A percentile compares a stretch with the other conserved stretches of the same genome.
These are phyloP conservation scores for Symbiodinium pilosum DNA, from an alignment of 73 alveolate genomes.

Conservation along the genomic window DNA sequence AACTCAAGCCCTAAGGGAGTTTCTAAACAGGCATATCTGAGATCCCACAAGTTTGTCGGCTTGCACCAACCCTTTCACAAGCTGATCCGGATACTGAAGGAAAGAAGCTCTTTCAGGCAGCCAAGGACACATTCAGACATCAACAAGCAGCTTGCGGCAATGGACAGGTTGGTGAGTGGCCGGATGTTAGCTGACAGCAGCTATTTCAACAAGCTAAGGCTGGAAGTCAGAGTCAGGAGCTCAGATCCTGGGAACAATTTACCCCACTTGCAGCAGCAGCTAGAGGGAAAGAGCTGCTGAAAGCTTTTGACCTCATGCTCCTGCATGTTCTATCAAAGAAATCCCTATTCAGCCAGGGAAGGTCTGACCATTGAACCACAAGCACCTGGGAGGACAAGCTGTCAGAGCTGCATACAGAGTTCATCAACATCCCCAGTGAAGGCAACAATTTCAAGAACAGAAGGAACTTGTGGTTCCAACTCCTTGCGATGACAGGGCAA, in stretches of 20 bases:
- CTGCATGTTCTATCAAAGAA: neutral
- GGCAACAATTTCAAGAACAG: too few species aligned
- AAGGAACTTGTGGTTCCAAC: too few species aligned
- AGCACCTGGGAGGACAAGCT: neutral
- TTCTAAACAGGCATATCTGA: too few species aligned
- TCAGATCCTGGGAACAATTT: neutral
- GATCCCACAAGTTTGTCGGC: too few species aligned
- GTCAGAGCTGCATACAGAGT: too few species aligned
- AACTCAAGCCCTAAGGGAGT: too few species aligned
- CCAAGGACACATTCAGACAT: neutral
- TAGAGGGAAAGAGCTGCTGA: neutral
- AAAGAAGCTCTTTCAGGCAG: neutral
- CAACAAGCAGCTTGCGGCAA: neutral
- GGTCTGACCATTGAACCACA: neutral
- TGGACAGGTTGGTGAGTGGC: neutral
- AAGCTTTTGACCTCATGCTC: neutral
- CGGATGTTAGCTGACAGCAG: neutral
- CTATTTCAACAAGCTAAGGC: neutral
- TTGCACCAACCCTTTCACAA: too few species aligned
- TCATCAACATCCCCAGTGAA: too few species aligned
- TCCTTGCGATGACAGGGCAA: too few species aligned
- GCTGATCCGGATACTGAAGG: neutral
- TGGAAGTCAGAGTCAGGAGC: slow-evolving; percentile 4
- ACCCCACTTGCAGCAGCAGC: slow-evolving; percentile 17
- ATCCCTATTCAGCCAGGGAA: neutral